Evolutionary conservation across 2,329 filamentous ascomycete genomes (phyloP).

Genomic region (Ploettnerulaceae sp.): DNA sequence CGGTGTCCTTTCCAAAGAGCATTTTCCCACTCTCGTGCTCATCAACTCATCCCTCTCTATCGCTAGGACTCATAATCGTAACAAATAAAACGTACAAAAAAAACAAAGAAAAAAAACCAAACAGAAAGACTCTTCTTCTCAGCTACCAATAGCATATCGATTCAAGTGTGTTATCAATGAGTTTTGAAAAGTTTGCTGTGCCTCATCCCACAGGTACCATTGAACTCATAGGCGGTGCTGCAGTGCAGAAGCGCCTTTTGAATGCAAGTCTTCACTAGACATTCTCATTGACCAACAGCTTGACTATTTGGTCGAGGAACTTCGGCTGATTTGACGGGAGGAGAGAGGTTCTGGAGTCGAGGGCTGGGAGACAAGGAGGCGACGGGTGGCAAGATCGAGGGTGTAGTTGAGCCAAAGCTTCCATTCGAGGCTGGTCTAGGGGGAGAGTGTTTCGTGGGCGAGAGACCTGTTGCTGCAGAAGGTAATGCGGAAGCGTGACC

Average conservation of each 20-base stretch:
- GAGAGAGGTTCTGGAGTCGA: slow-evolving; percentile 52
- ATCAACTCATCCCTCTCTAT: no score
- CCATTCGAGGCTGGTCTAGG: slow-evolving; percentile 29
- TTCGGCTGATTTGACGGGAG: slow-evolving; percentile 49
- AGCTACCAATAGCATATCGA: no score
- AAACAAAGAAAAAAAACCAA: no score
- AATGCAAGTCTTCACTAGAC: not conserved
- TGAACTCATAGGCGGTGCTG: no score
- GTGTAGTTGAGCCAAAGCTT: slow-evolving; percentile 27
- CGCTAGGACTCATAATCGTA: no score
- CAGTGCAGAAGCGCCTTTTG: no score
- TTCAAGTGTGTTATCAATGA: no score
- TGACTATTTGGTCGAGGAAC: slow-evolving; percentile 23
- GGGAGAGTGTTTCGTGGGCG: slow-evolving; percentile 42
- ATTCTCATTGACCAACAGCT: slow-evolving; percentile 16
- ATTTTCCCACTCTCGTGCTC: no score
- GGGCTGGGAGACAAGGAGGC: slow-evolving; percentile 54
- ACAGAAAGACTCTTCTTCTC: no score
- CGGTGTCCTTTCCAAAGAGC: no score
- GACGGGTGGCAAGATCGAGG: slow-evolving; percentile 51
- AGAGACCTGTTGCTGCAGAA: slow-evolving; percentile 37
- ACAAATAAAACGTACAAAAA: no score
- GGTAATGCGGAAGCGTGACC: slow-evolving; percentile 29
- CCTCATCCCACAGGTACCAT: not conserved
- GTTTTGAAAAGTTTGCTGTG: not conserved